A percentile compares a stretch with the other conserved stretches of the same genome.
phyloP scores from a whole-genome alignment of 441 rosid species.

The Corymbia citriodora region DNA sequence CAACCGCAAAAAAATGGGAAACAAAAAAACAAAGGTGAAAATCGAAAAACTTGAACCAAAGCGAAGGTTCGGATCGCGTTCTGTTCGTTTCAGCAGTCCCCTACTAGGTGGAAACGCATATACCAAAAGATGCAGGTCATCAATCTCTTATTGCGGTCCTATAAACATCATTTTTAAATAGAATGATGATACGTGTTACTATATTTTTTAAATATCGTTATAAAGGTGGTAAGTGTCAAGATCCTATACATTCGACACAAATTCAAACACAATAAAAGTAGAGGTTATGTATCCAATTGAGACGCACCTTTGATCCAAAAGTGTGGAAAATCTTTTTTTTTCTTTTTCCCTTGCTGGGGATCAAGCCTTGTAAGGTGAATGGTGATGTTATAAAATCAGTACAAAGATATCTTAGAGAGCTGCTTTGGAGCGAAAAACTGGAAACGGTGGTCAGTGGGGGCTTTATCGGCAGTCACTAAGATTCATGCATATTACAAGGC shows the following conservation, averaged over 20 bases:
- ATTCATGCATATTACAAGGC: not conserved
- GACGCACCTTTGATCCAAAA: not conserved
- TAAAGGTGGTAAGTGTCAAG: not conserved
- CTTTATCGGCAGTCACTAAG: not conserved
- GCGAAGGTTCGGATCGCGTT: too few relatives aligned
- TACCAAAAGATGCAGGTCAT: not conserved
- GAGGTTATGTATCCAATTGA: not conserved
- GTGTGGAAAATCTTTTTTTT: not conserved
- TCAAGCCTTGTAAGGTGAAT: not conserved
- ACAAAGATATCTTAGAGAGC: not conserved
- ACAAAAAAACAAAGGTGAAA: too few relatives aligned
- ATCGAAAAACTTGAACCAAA: too few relatives aligned
- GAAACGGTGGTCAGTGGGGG: not conserved
- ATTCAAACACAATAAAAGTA: not conserved
- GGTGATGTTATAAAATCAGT: not conserved
- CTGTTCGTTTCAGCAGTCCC: too few relatives aligned
- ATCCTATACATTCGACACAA: not conserved
- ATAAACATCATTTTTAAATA: not conserved
- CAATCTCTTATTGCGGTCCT: not conserved
- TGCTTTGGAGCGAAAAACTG: not conserved
- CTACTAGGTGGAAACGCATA: not conserved
- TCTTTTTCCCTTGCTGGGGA: not conserved
- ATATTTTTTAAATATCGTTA: not conserved
- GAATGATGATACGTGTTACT: not conserved
- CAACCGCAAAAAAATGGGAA: too few relatives aligned